Percentiles rank a stretch among this genome's conserved stretches.
phyloP scores from a whole-genome alignment of 108 stramenopile genomes.

The Pseudonitzschia delicatissima region DNA sequence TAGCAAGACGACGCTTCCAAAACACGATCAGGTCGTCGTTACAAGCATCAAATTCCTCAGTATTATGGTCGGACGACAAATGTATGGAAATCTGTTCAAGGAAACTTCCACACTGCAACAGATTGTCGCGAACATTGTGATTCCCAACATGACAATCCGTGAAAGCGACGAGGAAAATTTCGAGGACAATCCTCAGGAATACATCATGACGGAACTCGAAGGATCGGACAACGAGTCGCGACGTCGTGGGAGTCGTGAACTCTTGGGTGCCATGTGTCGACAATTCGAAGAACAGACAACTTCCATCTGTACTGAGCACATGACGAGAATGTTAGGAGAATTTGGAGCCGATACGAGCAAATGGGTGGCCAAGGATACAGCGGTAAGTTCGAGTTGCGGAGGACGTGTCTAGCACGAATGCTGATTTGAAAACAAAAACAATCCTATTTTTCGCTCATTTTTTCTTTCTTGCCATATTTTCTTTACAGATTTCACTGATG shows the following conservation, averaged over 20 bases:
- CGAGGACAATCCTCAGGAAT: slow-evolving; percentile 96
- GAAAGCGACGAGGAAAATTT: slow-evolving; percentile 91
- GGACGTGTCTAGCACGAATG: background rate
- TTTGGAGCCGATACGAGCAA: slow-evolving; percentile 60
- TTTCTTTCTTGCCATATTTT: slow-evolving; percentile 15
- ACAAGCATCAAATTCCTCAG: slow-evolving; percentile 90
- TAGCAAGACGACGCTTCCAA: slow-evolving; percentile 53
- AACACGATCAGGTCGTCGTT: slow-evolving; percentile 91
- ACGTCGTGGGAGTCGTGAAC: slow-evolving; percentile 88
- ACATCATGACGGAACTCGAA: slow-evolving; percentile 96
- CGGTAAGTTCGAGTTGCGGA: slow-evolving; percentile 44
- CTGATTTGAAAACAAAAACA: background rate
- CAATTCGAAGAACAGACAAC: slow-evolving; percentile 88
- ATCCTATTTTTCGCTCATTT: background rate
- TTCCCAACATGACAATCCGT: slow-evolving; percentile 92
- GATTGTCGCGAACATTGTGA: slow-evolving; percentile 90
- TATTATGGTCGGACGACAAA: slow-evolving; percentile 80
- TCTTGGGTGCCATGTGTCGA: slow-evolving; percentile 90
- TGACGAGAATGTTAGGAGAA: slow-evolving; percentile 73
- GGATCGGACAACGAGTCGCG: slow-evolving; percentile 92
- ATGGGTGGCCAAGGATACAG: slow-evolving; percentile 94
- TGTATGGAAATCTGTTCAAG: slow-evolving; percentile 85
- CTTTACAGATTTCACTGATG: slow-evolving; percentile 86
- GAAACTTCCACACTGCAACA: slow-evolving; percentile 77
- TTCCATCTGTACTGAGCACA: slow-evolving; percentile 77